Evolutionary conservation across 441 rosid species (phyloP).

Genomic region (Gossypium lobatum): DNA sequence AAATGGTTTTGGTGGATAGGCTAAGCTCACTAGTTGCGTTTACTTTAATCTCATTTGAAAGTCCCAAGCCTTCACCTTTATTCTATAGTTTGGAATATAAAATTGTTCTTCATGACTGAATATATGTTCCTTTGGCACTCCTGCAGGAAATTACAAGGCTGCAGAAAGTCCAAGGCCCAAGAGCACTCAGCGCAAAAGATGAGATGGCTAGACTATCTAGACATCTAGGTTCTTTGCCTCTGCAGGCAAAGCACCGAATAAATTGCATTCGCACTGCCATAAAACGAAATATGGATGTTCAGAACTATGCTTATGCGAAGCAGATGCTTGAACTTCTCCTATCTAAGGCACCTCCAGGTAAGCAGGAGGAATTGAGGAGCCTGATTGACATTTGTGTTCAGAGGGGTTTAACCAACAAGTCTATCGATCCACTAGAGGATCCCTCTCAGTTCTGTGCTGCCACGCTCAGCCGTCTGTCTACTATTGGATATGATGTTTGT

Average conservation of each 20-base stretch:
- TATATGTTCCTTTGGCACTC: constrained; percentile 8
- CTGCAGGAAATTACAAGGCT: constrained; percentile 84
- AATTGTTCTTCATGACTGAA: background rate
- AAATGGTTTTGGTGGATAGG: background rate
- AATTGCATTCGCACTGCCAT: constrained; percentile 95
- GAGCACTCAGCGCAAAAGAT: constrained; percentile 90
- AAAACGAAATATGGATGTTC: constrained; percentile 97
- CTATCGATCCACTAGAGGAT: constrained; percentile 93
- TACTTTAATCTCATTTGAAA: background rate
- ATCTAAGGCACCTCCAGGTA: constrained; percentile 86
- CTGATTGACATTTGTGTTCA: constrained; percentile 87
- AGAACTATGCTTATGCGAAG: constrained; percentile 81
- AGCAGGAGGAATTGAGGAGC: constrained; percentile 88
- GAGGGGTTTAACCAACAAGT: constrained; percentile 82
- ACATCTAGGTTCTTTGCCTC: constrained; percentile 86
- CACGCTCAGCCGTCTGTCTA: constrained; percentile 91
- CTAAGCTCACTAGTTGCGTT: background rate
- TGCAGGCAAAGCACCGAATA: constrained; percentile 91
- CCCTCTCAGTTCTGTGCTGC: constrained; percentile 96
- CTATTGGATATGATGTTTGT: constrained; percentile 94
- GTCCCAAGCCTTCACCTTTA: background rate
- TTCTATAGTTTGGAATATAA: background rate
- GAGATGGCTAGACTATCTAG: constrained; percentile 98
- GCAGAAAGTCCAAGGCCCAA: constrained; percentile 89
- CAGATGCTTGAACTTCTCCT: constrained; percentile 98